phyloP scores from a whole-genome alignment of 108 stramenopile genomes.

The Pseudonitzschia pungens region DNA sequence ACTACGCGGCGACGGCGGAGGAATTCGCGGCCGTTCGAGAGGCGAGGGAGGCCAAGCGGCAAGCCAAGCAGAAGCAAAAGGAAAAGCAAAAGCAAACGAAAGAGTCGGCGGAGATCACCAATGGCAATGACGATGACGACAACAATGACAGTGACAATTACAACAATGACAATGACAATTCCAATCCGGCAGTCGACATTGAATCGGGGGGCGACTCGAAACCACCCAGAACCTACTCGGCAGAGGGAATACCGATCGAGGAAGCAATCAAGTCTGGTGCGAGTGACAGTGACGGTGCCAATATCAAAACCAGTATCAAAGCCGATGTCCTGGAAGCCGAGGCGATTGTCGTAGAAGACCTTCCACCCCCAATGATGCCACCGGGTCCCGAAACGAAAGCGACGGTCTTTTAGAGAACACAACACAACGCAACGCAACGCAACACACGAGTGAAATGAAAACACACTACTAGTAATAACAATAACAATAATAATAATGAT shows the following conservation, averaged over 20 bases:
- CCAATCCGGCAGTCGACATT: neutral
- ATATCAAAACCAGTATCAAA: too few species aligned
- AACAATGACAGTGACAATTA: neutral
- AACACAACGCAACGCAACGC: neutral
- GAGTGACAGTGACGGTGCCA: too few species aligned
- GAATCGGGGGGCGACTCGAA: neutral
- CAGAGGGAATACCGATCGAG: neutral
- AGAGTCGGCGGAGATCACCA: too few species aligned
- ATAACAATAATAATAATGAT: too few species aligned
- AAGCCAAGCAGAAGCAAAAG: neutral
- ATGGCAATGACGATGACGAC: neutral
- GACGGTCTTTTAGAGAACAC: neutral
- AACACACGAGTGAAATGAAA: neutral
- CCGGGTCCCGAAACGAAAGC: neutral
- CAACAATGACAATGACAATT: neutral
- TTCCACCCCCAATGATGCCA: neutral
- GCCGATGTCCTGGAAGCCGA: too few species aligned
- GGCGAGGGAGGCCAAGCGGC: neutral
- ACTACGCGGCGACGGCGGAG: neutral
- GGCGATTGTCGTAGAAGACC: neutral
- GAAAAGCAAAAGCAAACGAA: too few species aligned
- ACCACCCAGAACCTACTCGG: constrained; percentile 12
- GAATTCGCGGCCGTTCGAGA: neutral
- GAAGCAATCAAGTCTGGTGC: neutral
- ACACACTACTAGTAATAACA: neutral